Evolutionary conservation across 2,329 filamentous ascomycete genomes (phyloP), one percentile per base, ranked within the genome.

Genomic region (Ophiostoma himal-ulmi): DNA sequence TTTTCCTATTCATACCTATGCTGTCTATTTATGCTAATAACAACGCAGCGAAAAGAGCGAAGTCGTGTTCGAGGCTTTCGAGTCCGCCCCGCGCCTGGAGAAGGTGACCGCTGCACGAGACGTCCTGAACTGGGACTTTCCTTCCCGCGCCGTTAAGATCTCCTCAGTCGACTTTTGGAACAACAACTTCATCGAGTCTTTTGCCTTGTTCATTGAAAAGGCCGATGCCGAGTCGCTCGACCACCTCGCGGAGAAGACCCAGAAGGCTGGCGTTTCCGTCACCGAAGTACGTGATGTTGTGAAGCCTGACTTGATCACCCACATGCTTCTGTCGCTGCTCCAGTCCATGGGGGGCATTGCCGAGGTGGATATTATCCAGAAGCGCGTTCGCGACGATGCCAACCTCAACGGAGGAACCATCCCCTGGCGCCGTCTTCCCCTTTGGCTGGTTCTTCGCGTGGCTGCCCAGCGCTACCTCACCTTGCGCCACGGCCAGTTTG

Each of bases 381-480:
- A 92, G 75, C 80, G 84, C 1, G 82, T 91, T 0, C 82, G 86
- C 0, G 89, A 91, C 68, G 88, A 90, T n/a, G 83, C 90, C 0
- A 82, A 81, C 14, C 83, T 86, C 76, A 75, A 78, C 0, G 75
- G 82, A 0, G 79, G 82, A 0, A 77, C 81, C 0, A 75, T 80
- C 0, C 88, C 88, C 0, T 92, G 89, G 89, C 81, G 89, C 22
- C 80, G 90, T 52, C 83, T 83, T 1, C 83, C 89, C 0, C 82
- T 85, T 68, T 92, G 88, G 84, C 82, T 92, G 0, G 78, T 88
- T 0, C 76, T 91, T 5, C 84, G 88, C 0, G 87, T 91, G 1
- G 80, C 82, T 0, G 74, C 86, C 1, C 83, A 88, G 67, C 82
- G 88, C 0, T 80, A 83, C 8, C 79, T 91, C 0, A 81, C 78